Evolutionary conservation across 495 filamentous ascomycete species (phyloP).

Genomic region (Podospora australis): DNA sequence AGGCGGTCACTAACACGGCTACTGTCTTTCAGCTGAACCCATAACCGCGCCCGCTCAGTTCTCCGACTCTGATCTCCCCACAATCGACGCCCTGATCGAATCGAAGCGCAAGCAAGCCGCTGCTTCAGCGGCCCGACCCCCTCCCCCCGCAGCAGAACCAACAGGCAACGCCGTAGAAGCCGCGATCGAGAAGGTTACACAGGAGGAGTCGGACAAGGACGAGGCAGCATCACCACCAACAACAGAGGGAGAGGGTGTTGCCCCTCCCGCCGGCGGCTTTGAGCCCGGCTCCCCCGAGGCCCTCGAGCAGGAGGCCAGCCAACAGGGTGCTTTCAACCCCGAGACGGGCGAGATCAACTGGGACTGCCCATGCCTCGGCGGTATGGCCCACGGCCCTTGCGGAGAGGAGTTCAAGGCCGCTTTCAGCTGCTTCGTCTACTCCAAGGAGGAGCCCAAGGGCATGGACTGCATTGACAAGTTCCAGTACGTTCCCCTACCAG

Average conservation of each 20-base stretch:
- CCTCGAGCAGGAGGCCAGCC: constrained; percentile 70
- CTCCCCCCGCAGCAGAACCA: constrained; percentile 17
- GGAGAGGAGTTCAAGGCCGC: constrained; percentile 90
- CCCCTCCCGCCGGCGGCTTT: constrained; percentile 12
- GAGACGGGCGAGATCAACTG: constrained; percentile 99
- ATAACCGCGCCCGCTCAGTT: constrained; percentile 33
- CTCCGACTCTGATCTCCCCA: constrained; percentile 41
- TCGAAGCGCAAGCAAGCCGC: constrained; percentile 42
- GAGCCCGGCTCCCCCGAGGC: constrained; percentile 41
- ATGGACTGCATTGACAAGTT: constrained; percentile 98
- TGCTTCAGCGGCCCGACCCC: constrained; percentile 15
- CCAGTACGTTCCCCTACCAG: constrained; percentile 55
- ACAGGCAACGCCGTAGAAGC: constrained; percentile 18
- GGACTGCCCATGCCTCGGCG: constrained; percentile 96
- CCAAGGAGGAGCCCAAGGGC: constrained; percentile 91
- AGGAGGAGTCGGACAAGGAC: constrained; percentile 8
- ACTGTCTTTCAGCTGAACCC: constrained; percentile 20
- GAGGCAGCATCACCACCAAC: constrained; percentile 14
- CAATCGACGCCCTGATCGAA: constrained; percentile 44
- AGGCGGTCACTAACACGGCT: no score
- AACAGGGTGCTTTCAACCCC: constrained; percentile 91
- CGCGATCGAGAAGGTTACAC: constrained; percentile 13
- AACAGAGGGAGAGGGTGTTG: constrained; percentile 18
- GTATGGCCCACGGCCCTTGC: constrained; percentile 95
- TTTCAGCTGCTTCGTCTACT: constrained; percentile 97